Percentiles rank a stretch among this genome's conserved stretches.
These are phyloP conservation scores for Cenchrus fungigraminus DNA, from an alignment of 176 grass and related monocot genomes.

Conservation along the genomic window DNA sequence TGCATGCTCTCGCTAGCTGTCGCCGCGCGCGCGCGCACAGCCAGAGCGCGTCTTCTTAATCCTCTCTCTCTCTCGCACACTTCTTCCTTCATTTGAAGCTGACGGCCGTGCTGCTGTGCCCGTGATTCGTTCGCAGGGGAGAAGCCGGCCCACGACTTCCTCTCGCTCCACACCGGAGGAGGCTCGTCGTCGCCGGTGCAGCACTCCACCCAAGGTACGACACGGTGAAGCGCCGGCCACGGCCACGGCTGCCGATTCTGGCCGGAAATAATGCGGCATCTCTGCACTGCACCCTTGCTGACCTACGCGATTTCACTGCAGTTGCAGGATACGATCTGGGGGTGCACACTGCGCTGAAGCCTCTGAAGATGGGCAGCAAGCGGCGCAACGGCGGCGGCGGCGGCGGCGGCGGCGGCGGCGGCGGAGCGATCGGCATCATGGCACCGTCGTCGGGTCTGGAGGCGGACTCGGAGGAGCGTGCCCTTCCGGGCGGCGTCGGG, in stretches of 20 bases:
- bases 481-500: conserved; percentile 70
- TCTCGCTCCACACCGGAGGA: conserved; percentile 78
- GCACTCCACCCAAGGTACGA: conserved; percentile 58
- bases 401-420: background rate
- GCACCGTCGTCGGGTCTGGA: background rate
- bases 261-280: background rate
- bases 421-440: background rate
- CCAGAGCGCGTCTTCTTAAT: background rate
- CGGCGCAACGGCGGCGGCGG: background rate
- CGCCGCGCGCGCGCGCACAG: background rate
- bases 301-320: background rate
- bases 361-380: conserved; percentile 44
- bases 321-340: conserved; percentile 47
- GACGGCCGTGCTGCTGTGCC: background rate
- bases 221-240: background rate
- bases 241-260: background rate
- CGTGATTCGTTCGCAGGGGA: conserved; percentile 56
- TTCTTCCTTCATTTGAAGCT: background rate
- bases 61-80: background rate
- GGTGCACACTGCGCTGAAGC: conserved; percentile 49
- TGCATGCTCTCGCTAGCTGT: background rate
- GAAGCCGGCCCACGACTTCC: conserved; percentile 75
- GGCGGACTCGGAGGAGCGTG: conserved; percentile 46
- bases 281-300: background rate
- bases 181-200: conserved; percentile 60